Percentiles rank a stretch among this genome's conserved stretches.
Conservation (phyloP, 2,329 filamentous ascomycete species). For the Trichoderma pleuroti region DNA sequence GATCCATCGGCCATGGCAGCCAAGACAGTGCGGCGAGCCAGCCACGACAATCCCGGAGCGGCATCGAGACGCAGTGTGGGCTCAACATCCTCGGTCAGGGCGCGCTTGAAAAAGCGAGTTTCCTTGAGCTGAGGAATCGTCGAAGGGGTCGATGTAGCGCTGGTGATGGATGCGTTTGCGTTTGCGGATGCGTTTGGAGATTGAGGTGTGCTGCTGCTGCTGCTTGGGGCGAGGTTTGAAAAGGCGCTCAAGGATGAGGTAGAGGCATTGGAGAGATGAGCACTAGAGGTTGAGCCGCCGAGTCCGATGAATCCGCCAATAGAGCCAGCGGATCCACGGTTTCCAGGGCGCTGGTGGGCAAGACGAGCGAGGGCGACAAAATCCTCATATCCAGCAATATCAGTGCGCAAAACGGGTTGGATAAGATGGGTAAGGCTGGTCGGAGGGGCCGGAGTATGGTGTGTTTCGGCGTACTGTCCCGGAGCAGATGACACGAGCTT, state of each 20-base stretch:
- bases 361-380: slow-evolving; percentile 74
- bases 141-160: slow-evolving; percentile 40
- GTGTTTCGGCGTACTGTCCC: slow-evolving; percentile 31
- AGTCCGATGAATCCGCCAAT: slow-evolving; percentile 50
- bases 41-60: slow-evolving; percentile 88
- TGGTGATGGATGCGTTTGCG: slow-evolving; percentile 44
- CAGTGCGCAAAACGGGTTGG: slow-evolving; percentile 76
- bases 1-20: slow-evolving; percentile 79
- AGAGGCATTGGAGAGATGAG: slow-evolving; percentile 55
- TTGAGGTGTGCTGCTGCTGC: slow-evolving; percentile 55
- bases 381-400: slow-evolving; percentile 77
- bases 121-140: slow-evolving; percentile 70
- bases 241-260: slow-evolving; percentile 53
- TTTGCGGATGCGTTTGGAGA: slow-evolving; percentile 51
- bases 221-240: slow-evolving; percentile 45
- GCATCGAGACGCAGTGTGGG: slow-evolving; percentile 86
- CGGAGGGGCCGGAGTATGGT: slow-evolving; percentile 54
- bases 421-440: slow-evolving; percentile 79
- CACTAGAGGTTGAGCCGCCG: slow-evolving; percentile 45
- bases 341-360: slow-evolving; percentile 58
- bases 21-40: slow-evolving; percentile 80
- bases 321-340: slow-evolving; percentile 69
- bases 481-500: slow-evolving; percentile 29
- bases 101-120: slow-evolving; percentile 89
- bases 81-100: slow-evolving; percentile 85